Percentiles rank a stretch among this genome's conserved stretches.
Evolutionary conservation across 352 stramenopile species (phyloP).

Genomic region (Globisporangium paroecandrum): DNA sequence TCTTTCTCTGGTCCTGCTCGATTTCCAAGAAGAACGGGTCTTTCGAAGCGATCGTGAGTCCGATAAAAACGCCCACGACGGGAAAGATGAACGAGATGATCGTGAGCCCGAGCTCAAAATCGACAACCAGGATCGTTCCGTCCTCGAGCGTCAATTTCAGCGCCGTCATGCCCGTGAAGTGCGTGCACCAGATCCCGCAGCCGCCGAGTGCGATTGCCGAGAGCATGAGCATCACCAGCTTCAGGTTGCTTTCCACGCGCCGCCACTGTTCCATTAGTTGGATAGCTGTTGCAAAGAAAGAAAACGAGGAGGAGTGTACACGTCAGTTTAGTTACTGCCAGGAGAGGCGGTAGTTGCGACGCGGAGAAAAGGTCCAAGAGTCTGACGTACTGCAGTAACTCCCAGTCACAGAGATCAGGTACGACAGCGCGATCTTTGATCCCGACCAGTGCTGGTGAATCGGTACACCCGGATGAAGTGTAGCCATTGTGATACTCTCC

Average conservation of each 20-base stretch:
- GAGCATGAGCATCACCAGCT: constrained; percentile 35
- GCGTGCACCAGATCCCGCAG: constrained; percentile 64
- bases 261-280: constrained; percentile 74
- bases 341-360: too few relatives aligned
- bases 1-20: constrained; percentile 41
- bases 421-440: constrained; percentile 42
- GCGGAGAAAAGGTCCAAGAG: neutral
- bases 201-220: constrained; percentile 44
- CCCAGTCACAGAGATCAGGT: constrained; percentile 51
- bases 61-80: constrained; percentile 47
- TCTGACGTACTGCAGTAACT: constrained; percentile 57
- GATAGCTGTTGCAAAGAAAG: constrained; percentile 29
- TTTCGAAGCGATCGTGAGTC: constrained; percentile 47
- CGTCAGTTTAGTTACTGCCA: too few relatives aligned
- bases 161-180: constrained; percentile 68
- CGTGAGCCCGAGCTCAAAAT: constrained; percentile 55
- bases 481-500: neutral
- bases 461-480: neutral
- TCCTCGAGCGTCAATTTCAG: constrained; percentile 32
- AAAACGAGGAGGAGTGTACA: too few relatives aligned
- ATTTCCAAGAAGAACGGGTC: constrained; percentile 62
- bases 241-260: constrained; percentile 24
- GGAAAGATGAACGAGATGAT: constrained; percentile 59
- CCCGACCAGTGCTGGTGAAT: constrained; percentile 37
- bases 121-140: constrained; percentile 30